These are phyloP conservation scores for Auriscalpium orientale DNA, from an alignment of 768 basidiomycete species.

Conservation along the genomic window DNA sequence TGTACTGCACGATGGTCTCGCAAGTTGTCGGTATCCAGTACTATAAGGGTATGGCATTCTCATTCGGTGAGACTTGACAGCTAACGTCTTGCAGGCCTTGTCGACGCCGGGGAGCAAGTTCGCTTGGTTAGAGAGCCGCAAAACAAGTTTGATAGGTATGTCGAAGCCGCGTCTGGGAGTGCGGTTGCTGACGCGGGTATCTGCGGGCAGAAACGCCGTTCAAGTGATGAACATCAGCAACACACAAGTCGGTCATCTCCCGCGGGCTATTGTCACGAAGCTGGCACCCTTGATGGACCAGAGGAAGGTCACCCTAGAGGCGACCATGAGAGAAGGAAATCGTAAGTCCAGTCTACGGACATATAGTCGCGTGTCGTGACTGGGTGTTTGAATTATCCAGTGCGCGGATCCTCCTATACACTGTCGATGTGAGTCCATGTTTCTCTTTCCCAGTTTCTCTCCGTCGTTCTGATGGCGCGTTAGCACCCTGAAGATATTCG, in stretches of 20 bases:
- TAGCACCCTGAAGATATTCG: constrained; percentile 70
- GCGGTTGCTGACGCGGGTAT: too few relatives aligned
- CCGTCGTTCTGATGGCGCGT: background rate
- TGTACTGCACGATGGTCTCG: constrained; percentile 51
- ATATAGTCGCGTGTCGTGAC: background rate
- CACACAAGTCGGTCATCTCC: constrained; percentile 76
- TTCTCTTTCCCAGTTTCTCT: background rate
- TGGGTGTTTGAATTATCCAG: constrained; percentile 18
- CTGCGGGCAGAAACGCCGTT: constrained; percentile 55
- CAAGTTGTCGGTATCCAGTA: constrained; percentile 82
- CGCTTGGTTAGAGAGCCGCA: constrained; percentile 54
- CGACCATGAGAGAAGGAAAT: constrained; percentile 62
- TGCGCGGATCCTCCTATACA: constrained; percentile 41
- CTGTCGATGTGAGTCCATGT: constrained; percentile 48
- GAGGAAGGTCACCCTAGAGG: constrained; percentile 60
- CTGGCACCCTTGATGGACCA: constrained; percentile 70
- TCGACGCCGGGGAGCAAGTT: constrained; percentile 75
- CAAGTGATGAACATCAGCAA: constrained; percentile 73
- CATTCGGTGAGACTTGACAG: background rate
- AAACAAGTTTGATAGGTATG: constrained; percentile 62
- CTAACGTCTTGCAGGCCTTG: constrained; percentile 44
- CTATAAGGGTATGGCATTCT: constrained; percentile 47
- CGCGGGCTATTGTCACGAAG: constrained; percentile 46
- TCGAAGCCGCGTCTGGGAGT: background rate
- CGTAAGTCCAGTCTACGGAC: constrained; percentile 28